phyloP scores from a whole-genome alignment of 2,329 filamentous ascomycete species.

The Dactylella cylindrospora region DNA sequence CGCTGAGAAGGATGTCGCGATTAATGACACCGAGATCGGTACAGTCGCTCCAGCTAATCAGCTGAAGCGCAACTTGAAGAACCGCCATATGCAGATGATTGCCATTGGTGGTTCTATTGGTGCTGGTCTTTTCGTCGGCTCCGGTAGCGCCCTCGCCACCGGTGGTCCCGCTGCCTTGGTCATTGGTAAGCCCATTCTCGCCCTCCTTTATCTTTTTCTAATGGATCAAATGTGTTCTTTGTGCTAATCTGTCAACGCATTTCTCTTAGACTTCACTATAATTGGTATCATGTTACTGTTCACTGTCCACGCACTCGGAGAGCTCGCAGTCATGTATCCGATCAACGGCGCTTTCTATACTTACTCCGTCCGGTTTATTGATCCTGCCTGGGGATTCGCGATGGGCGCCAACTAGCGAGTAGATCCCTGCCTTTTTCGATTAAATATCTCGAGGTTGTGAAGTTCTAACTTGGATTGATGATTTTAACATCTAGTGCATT shows the following conservation, averaged over 20 bases:
- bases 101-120: slow-evolving; percentile 65
- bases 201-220: too few species aligned
- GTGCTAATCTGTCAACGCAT: too few species aligned
- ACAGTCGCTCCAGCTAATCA: slow-evolving; percentile 46
- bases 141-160: slow-evolving; percentile 58
- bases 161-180: slow-evolving; percentile 52
- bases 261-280: slow-evolving; percentile 60
- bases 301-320: slow-evolving; percentile 63
- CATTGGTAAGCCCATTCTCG: too few species aligned
- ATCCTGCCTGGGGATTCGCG: slow-evolving; percentile 62
- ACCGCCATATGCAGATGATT: slow-evolving; percentile 65
- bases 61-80: slow-evolving; percentile 58
- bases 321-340: slow-evolving; percentile 64
- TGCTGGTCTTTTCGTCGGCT: slow-evolving; percentile 66
- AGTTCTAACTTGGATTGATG: too few species aligned
- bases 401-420: slow-evolving; percentile 62
- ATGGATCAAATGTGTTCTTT: too few species aligned
- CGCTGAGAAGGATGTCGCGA: slow-evolving; percentile 21
- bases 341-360: slow-evolving; percentile 65
- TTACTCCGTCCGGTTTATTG: slow-evolving; percentile 64
- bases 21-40: slow-evolving; percentile 25
- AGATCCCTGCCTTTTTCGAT: too few species aligned
- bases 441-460: too few species aligned
- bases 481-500: too few species aligned
- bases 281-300: slow-evolving; percentile 63